A percentile compares a stretch with the other conserved stretches of the same genome.
Evolutionary conservation across 805 yeast genomes (phyloP).

Genomic region (Teunomyces pallodes): DNA sequence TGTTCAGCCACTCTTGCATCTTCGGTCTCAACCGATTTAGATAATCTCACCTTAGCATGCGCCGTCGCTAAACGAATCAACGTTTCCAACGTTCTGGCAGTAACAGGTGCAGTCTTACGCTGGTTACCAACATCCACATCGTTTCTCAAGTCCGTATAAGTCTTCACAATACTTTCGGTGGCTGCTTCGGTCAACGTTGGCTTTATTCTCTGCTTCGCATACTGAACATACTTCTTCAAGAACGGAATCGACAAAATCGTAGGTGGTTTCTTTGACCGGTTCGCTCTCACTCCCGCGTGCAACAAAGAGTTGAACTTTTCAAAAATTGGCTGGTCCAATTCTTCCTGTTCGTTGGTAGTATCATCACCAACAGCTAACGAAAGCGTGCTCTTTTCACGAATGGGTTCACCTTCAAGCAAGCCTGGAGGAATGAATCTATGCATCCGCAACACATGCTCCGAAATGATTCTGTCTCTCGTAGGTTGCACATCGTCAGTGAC

Average conservation of each 20-base stretch:
- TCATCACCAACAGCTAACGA: conserved; percentile 81
- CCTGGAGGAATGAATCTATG: conserved; percentile 90
- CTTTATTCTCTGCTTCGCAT: conserved; percentile 82
- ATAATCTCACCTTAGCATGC: conserved; percentile 92
- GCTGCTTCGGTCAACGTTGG: conserved; percentile 81
- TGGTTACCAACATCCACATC: conserved; percentile 60
- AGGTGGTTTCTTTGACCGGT: conserved; percentile 23
- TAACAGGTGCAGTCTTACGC: conserved; percentile 85
- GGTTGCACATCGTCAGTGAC: conserved; percentile 95
- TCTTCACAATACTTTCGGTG: conserved; percentile 72
- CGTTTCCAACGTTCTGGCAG: conserved; percentile 97
- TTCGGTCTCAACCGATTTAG: conserved; percentile 64
- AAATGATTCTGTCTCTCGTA: conserved; percentile 75
- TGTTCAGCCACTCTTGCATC: conserved; percentile 89
- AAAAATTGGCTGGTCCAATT: conserved; percentile 60
- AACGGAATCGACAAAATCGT: conserved; percentile 68
- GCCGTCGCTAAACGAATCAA: conserved; percentile 93
- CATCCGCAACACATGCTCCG: conserved; percentile 93
- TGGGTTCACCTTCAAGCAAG: conserved; percentile 87
- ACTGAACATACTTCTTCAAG: conserved; percentile 87
- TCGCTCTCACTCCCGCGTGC: conserved; percentile 67
- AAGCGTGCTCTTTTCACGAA: conserved; percentile 69
- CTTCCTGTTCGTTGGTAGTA: conserved; percentile 40
- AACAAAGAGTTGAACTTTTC: conserved; percentile 80
- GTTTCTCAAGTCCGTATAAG: conserved; percentile 80